Evolutionary conservation across 768 basidiomycete species (phyloP).

Genomic region (Amanita pallidorosea): DNA sequence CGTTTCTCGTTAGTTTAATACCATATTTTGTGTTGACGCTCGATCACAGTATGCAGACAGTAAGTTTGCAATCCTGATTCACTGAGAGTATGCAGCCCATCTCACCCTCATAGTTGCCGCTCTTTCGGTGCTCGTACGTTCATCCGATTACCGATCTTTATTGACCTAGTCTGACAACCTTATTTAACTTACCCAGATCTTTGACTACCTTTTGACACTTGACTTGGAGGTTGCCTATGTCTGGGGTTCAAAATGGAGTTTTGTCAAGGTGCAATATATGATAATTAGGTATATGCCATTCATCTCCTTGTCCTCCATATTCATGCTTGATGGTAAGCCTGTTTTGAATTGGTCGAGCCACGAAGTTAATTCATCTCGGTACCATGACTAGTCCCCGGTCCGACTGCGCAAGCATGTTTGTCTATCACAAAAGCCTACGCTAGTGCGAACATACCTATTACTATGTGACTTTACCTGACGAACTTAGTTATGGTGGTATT

Average conservation of each 20-base stretch:
- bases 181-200: background rate
- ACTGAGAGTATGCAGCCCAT: background rate
- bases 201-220: conserved; percentile 2
- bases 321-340: background rate
- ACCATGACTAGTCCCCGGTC: background rate
- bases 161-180: background rate
- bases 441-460: background rate
- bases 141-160: background rate
- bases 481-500: background rate
- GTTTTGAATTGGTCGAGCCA: background rate
- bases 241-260: conserved; percentile 2
- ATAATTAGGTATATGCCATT: conserved; percentile 4
- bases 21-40: background rate
- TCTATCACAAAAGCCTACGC: background rate
- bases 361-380: background rate
- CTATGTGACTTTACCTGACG: background rate
- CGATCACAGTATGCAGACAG: conserved; percentile 1
- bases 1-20: background rate
- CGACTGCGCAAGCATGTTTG: background rate
- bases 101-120: background rate
- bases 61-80: background rate
- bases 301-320: background rate
- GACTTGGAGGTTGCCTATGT: background rate
- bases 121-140: background rate
- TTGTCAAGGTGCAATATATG: background rate